Percentiles rank a stretch among this genome's conserved stretches.
Conservation (phyloP, 2,329 filamentous ascomycete genomes). For the Cladobotryum protrusum region DNA sequence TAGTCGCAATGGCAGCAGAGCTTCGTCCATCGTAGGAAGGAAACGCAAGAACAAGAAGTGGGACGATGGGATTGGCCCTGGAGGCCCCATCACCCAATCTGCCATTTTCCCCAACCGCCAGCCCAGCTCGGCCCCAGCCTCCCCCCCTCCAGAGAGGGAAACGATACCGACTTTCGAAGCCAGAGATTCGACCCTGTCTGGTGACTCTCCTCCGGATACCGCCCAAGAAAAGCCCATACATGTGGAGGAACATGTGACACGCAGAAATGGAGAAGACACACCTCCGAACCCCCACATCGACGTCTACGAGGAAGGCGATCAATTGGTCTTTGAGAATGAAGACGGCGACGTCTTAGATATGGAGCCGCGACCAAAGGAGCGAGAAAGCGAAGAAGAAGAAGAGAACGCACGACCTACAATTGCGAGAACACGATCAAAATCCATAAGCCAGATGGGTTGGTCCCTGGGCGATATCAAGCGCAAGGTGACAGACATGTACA, state of each 20-base stretch:
- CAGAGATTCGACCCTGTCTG: conserved; percentile 26
- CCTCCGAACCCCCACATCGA: conserved; percentile 42
- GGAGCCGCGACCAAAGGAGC: conserved; percentile 26
- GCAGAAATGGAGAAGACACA: conserved; percentile 7
- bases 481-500: conserved; percentile 45
- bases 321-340: conserved; percentile 76
- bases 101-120: conserved; percentile 69
- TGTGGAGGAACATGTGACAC: conserved; percentile 17
- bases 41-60: conserved; percentile 61
- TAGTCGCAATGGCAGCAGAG: conserved; percentile 47
- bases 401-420: conserved; percentile 14
- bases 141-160: conserved; percentile 24
- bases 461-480: conserved; percentile 40
- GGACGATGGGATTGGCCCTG: conserved; percentile 67
- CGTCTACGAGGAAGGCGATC: conserved; percentile 72
- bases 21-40: conserved; percentile 54
- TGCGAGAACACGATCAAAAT: conserved; percentile 13
- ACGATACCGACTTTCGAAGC: conserved; percentile 23
- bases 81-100: conserved; percentile 83
- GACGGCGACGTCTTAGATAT: conserved; percentile 80
- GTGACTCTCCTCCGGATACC: conserved; percentile 28
- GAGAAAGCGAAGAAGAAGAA: conserved; percentile 9
- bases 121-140: conserved; percentile 16
- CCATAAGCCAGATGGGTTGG: conserved; percentile 20
- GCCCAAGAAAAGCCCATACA: conserved; percentile 20